Conservation (phyloP, 2,329 filamentous ascomycete species). For the Paecilomyces sp. region DNA sequence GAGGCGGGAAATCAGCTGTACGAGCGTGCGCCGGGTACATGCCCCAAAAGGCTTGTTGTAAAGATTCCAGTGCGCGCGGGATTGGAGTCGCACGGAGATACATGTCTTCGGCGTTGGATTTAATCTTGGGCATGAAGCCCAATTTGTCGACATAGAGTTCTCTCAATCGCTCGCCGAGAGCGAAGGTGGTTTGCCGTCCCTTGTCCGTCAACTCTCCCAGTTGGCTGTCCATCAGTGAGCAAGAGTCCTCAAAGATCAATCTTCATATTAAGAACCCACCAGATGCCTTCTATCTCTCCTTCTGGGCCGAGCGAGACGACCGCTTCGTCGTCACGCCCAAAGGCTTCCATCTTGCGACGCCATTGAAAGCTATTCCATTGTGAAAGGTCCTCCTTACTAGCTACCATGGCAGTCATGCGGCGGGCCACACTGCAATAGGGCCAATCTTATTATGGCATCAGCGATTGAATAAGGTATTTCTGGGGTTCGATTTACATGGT, state of each 20-base stretch:
- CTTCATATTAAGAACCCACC: conserved; percentile 47
- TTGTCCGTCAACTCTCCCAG: conserved; percentile 66
- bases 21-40: conserved; percentile 59
- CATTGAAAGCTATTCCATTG: conserved; percentile 55
- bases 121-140: conserved; percentile 58
- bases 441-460: conserved; percentile 52
- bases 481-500: conserved; percentile 31
- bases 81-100: conserved; percentile 70
- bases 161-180: conserved; percentile 61
- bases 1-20: conserved; percentile 48
- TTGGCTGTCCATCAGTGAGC: conserved; percentile 27
- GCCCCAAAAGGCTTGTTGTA: conserved; percentile 68
- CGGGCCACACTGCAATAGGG: conserved; percentile 79
- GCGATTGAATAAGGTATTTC: conserved; percentile 11
- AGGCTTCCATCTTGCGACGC: conserved; percentile 73
- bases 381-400: conserved; percentile 45
- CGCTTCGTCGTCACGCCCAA: conserved; percentile 62
- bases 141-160: conserved; percentile 69
- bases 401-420: conserved; percentile 58
- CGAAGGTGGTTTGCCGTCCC: conserved; percentile 64
- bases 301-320: conserved; percentile 22
- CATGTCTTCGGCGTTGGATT: conserved; percentile 52
- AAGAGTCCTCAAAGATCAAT: not conserved
- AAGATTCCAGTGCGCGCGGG: conserved; percentile 66
- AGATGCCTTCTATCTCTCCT: conserved; percentile 49